Percentiles rank a stretch among this genome's conserved stretches.
Evolutionary conservation across 108 stramenopile species (phyloP).

Genomic region (Nannochloropsis gaditana): DNA sequence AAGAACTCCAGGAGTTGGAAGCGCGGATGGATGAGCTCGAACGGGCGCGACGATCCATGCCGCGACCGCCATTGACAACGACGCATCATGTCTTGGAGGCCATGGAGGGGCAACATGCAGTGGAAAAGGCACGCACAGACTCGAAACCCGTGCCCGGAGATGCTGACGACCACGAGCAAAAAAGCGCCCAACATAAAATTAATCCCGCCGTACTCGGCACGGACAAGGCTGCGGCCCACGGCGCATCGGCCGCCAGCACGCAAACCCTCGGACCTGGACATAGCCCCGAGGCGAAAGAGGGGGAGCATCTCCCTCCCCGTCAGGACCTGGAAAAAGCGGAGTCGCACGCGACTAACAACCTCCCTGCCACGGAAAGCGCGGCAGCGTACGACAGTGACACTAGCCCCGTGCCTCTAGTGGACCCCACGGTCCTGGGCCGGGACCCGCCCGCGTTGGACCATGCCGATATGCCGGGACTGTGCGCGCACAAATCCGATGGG

Average conservation of each 20-base stretch:
- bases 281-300: not conserved
- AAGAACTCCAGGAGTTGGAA: not conserved
- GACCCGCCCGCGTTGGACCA: not conserved
- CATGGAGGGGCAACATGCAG: not conserved
- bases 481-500: slow-evolving; percentile 11
- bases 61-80: not conserved
- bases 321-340: not conserved
- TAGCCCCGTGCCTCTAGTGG: slow-evolving; percentile 4
- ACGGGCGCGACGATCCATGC: not conserved
- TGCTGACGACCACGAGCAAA: not conserved
- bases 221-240: not conserved
- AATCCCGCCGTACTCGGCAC: not conserved
- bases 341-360: not conserved
- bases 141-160: not conserved
- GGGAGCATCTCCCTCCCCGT: not conserved
- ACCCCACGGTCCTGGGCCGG: not conserved
- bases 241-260: too few species aligned
- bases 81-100: not conserved
- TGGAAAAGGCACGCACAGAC: not conserved
- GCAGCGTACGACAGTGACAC: not conserved
- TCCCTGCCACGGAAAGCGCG: not conserved
- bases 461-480: not conserved
- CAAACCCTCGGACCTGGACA: too few species aligned
- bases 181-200: not conserved
- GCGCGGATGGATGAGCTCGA: not conserved